A percentile compares a stretch with the other conserved stretches of the same genome.
Conservation (phyloP, 2,329 filamentous ascomycete genomes). For the Fusarium sp. region DNA sequence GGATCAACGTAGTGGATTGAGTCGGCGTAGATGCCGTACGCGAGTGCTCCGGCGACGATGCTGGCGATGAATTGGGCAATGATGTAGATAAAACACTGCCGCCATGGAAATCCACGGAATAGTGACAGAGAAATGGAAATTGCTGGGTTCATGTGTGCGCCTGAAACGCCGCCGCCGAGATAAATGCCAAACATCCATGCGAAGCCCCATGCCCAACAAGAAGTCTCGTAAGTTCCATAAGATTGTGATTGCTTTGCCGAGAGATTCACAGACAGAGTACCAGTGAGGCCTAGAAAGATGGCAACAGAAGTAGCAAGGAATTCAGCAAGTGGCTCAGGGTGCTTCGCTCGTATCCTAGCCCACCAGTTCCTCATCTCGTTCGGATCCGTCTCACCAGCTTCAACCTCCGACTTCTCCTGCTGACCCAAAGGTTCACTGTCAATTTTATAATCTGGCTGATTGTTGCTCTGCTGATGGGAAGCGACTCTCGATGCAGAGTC, state of each 20-base stretch:
- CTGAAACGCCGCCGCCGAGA: constrained; percentile 40
- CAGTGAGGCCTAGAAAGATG: constrained; percentile 29
- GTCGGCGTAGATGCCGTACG: constrained; percentile 18
- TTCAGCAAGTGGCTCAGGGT: constrained; percentile 36
- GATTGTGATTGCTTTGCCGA: constrained; percentile 15
- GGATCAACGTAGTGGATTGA: constrained; percentile 42
- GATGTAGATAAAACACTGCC: constrained; percentile 36
- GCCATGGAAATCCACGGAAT: constrained; percentile 51
- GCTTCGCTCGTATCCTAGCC: constrained; percentile 31
- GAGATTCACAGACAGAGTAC: constrained; percentile 25
- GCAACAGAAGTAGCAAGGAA: constrained; percentile 33
- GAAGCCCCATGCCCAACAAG: constrained; percentile 39
- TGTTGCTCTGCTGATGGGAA: background rate
- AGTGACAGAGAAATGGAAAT: constrained; percentile 48
- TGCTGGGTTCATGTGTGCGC: constrained; percentile 47
- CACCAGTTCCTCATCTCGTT: constrained; percentile 37
- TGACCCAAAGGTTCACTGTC: constrained; percentile 30
- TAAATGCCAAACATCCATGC: constrained; percentile 42
- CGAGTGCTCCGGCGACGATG: constrained; percentile 5
- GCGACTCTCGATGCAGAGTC: background rate
- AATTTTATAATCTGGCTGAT: constrained; percentile 18
- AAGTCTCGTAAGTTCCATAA: constrained; percentile 36
- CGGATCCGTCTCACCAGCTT: constrained; percentile 15
- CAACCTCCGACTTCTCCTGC: constrained; percentile 17
- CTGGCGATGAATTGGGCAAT: constrained; percentile 11